Base-by-base conservation (phyloP, 2,329 filamentous ascomycete species). In the Aspergillus aculeatus region DNA sequence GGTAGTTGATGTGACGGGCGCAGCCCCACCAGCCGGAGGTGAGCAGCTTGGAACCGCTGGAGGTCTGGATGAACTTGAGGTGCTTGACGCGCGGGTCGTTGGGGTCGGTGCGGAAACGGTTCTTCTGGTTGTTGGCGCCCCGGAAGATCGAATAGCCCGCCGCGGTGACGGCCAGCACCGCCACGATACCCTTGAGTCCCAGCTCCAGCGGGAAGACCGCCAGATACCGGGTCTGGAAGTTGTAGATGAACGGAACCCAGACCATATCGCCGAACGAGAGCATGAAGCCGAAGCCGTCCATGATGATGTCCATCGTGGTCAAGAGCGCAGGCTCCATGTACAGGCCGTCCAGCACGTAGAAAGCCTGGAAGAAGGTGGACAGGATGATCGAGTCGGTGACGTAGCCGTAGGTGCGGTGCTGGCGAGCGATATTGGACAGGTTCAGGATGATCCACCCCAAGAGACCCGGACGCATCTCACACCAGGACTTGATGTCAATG, bases 211-310 rank as follows among this genome's bases (percentile, higher is more conserved):
- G 94, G 75, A 96, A 89, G 11, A 89, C 83, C 1, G 92, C 85
- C 5, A 98, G 86, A 75, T 97, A 98, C 48, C 91, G 87, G 7
- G 89, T 87, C 76, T 96, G 93, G 38, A 91, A 81, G 19, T 87
- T 90, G 82, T 96, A 98, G 60, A 91, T 83, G 74, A 96, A 96
- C 0, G 94, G 94, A 2, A 97, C 85, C 94, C 94, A 98, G 62
- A 90, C 90, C 5, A 97, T 82, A 70, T 98, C 94, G 58, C 92
- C 94, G 73, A 97, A 97, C 2, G 91, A 83, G 35, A 98, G 83
- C 94, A 98, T 98, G 80, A 92, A 92, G 56, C 94, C 94, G 68
- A 98, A 96, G 5, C 94, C 94, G 69, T 98, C 94, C 47, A 88
- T 91, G 54, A 89, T 96, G 66, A 97, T 89, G 72, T 98, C 94